A percentile compares a stretch with the other conserved stretches of the same genome.
Evolutionary conservation across 495 filamentous ascomycete species (phyloP).

Genomic region (Podospora pseudocomata): DNA sequence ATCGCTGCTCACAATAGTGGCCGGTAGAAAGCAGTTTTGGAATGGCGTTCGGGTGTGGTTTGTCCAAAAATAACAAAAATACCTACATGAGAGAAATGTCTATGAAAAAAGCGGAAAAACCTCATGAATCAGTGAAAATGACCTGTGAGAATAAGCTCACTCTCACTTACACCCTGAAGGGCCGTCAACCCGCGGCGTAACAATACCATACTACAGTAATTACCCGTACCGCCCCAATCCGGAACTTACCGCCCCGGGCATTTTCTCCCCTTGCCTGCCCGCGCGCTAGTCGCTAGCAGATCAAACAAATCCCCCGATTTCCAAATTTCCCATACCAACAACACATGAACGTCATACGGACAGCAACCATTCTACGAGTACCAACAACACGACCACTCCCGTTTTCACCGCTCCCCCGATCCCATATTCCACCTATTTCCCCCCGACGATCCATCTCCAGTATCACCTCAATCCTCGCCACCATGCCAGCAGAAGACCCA

Average conservation of each 20-base stretch:
- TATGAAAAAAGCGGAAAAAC: background rate
- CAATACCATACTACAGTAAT: no score
- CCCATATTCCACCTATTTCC: background rate
- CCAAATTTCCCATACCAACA: background rate
- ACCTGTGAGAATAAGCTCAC: background rate
- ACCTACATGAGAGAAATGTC: background rate
- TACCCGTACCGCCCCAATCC: background rate
- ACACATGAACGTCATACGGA: background rate
- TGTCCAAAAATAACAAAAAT: background rate
- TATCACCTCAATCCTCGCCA: background rate
- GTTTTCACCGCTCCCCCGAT: background rate
- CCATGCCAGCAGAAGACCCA: constrained; percentile 4
- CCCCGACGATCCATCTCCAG: background rate
- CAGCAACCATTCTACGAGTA: background rate
- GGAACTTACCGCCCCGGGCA: background rate
- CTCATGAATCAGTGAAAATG: background rate
- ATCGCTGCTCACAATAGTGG: background rate
- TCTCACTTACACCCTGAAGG: background rate
- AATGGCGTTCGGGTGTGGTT: background rate
- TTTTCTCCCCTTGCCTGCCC: background rate
- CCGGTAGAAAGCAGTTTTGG: background rate
- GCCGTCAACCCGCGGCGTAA: no score
- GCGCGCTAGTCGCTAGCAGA: background rate
- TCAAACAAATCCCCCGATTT: background rate
- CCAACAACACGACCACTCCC: background rate